phyloP scores from a whole-genome alignment of 176 grass and related monocot genomes.

The Ensete glaucum region DNA sequence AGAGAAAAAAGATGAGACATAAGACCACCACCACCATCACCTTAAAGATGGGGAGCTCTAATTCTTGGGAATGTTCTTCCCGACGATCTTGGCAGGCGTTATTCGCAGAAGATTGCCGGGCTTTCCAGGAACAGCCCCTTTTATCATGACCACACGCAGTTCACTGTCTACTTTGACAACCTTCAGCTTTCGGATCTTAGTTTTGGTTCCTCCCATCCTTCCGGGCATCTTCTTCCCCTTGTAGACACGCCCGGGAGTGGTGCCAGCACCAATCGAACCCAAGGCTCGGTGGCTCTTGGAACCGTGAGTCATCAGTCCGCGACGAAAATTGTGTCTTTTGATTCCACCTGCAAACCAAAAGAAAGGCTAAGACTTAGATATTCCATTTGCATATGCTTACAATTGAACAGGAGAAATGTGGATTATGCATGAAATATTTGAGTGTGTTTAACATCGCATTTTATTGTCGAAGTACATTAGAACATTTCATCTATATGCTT shows the following conservation, averaged over 20 bases:
- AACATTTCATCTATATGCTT: too few species aligned
- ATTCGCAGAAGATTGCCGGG: constrained; percentile 86
- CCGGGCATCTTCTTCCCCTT: constrained; percentile 94
- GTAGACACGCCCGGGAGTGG: constrained; percentile 76
- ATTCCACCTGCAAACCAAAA: constrained; percentile 60
- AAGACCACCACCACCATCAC: too few species aligned
- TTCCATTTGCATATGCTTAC: neutral
- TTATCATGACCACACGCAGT: constrained; percentile 63
- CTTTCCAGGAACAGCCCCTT: constrained; percentile 83
- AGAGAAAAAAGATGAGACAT: too few species aligned
- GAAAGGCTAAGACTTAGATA: neutral
- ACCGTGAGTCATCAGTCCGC: constrained; percentile 82
- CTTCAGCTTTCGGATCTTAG: constrained; percentile 81
- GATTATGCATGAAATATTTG: too few species aligned
- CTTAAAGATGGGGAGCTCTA: constrained; percentile 12
- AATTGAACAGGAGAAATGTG: too few species aligned
- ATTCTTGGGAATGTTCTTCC: constrained; percentile 76
- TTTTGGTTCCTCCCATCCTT: constrained; percentile 74
- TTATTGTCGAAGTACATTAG: too few species aligned
- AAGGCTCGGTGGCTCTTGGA: constrained; percentile 89
- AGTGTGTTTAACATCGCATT: too few species aligned
- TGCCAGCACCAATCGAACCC: constrained; percentile 89
- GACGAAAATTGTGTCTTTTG: constrained; percentile 87
- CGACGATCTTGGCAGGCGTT: constrained; percentile 78
- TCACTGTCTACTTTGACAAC: constrained; percentile 83